phyloP scores from a whole-genome alignment of 2,329 filamentous ascomycete genomes.

The Hymenoscyphus albidus region DNA sequence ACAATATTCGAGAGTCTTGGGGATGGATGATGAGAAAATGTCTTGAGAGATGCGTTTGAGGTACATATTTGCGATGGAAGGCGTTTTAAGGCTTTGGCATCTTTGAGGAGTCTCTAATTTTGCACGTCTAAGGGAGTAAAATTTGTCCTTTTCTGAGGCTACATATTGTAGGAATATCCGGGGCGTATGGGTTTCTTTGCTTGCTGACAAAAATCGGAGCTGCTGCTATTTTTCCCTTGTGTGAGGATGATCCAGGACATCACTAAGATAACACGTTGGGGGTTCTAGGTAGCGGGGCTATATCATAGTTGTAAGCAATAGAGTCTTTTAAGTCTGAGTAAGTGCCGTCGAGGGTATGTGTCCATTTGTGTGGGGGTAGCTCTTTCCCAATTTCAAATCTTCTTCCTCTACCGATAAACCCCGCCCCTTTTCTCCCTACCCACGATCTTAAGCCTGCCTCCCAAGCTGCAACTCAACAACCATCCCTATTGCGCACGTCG shows the following conservation, averaged over 20 bases:
- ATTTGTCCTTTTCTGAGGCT: not conserved
- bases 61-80: conserved; percentile 23
- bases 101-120: conserved; percentile 16
- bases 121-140: conserved; percentile 7
- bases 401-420: not conserved
- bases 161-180: conserved; percentile 9
- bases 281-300: not conserved
- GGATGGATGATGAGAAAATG: conserved; percentile 43
- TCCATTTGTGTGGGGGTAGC: not conserved
- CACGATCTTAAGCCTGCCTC: too few relatives aligned
- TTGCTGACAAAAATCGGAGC: not conserved
- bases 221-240: not conserved
- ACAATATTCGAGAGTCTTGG: conserved; percentile 83
- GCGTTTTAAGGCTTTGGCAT: conserved; percentile 23
- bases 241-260: not conserved
- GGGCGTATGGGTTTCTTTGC: not conserved
- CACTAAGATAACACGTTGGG: not conserved
- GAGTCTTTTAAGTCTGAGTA: not conserved
- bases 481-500: too few relatives aligned
- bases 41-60: conserved; percentile 11
- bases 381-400: not conserved
- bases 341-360: not conserved
- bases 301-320: not conserved
- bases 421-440: not conserved
- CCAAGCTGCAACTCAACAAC: too few relatives aligned